Base-by-base conservation (phyloP, 345 rosid genomes). In the Reutealis trisperma region DNA sequence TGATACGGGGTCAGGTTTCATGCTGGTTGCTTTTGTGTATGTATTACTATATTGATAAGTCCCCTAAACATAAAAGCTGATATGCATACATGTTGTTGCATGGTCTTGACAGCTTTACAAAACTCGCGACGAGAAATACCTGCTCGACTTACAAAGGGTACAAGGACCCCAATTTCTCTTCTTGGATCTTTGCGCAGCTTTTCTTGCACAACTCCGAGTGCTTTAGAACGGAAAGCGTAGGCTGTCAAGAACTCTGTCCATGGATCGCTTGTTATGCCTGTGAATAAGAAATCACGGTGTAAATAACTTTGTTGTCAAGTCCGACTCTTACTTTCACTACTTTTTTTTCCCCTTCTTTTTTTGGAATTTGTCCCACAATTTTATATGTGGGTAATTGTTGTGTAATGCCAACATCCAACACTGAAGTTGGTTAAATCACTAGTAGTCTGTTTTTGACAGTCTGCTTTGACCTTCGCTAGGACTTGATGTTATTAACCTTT, bases 171-270 rank as follows among this genome's bases (percentile, higher is more conserved):
- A 95, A 81, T 82, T 95, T 80, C 91, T 95, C 19, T 93, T 95
- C 84, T 82, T 95, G 85, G 99, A 95, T 82, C 93, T 95, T 54
- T 95, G 99, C 34, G 97, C 99, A 1, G 91, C 92, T 34, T 95
- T 95, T 77, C 96, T 95, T 60, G 86, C 94, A 1, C 94, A 90
- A 84, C 94, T 95, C 21, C 92, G 93, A 58, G 91, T 95, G 63
- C 87, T 93, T 37, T 95, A 85, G 84, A 71, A 2, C 14, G 78
- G 63, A 64, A 52, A 63, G 47, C 45, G 52, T 71, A 81, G 74
- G 55, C 49, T 74, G 62, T 61, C 51, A 60, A 71, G 76, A 44
- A 8, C 24, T 44, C 77, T 25, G 44, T 55, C 63, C 74, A 4
- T 21, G 63, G 81, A 69, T 63, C 78, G 68, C 59, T 47, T 13